Conservation (phyloP, 305 asterid species). For the Euphrasia arctica region DNA sequence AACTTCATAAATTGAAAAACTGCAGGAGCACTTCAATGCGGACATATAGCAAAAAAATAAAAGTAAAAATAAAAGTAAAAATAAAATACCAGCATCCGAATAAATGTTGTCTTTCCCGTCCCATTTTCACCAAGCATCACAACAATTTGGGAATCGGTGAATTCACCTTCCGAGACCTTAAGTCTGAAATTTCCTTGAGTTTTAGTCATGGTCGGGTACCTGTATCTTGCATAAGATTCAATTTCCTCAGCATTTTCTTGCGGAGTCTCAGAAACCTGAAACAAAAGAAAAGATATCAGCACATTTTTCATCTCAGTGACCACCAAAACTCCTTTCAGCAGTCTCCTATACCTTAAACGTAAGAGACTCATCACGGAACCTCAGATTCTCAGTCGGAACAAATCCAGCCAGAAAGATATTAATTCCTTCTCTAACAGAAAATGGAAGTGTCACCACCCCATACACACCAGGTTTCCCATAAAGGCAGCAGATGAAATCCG, state of each 20-base stretch:
- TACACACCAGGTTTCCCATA: constrained; percentile 86
- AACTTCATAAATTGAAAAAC: constrained; percentile 10
- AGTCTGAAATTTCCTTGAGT: constrained; percentile 93
- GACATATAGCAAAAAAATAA: not conserved
- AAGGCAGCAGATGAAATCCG: constrained; percentile 88
- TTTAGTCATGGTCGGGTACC: constrained; percentile 81
- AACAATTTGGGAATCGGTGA: constrained; percentile 93
- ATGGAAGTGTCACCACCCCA: constrained; percentile 85
- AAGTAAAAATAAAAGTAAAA: too few relatives aligned
- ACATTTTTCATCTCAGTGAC: constrained; percentile 5
- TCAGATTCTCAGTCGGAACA: constrained; percentile 79
- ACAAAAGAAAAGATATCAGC: constrained; percentile 14
- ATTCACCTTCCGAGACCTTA: constrained; percentile 90
- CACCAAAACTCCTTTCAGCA: not conserved
- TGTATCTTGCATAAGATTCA: constrained; percentile 82
- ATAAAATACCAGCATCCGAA: constrained; percentile 80
- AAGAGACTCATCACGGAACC: constrained; percentile 76
- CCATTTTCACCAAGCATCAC: constrained; percentile 99
- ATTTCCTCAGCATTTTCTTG: constrained; percentile 92
- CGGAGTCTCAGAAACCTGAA: constrained; percentile 88
- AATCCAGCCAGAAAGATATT: constrained; percentile 84
- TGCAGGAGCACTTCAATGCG: not conserved
- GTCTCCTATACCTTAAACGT: constrained; percentile 50
- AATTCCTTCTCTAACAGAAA: constrained; percentile 87
- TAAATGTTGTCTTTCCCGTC: constrained; percentile 94